These are phyloP conservation scores for Penicillium dipodomyicola DNA, from an alignment of 495 filamentous ascomycete genomes.

Conservation along the genomic window DNA sequence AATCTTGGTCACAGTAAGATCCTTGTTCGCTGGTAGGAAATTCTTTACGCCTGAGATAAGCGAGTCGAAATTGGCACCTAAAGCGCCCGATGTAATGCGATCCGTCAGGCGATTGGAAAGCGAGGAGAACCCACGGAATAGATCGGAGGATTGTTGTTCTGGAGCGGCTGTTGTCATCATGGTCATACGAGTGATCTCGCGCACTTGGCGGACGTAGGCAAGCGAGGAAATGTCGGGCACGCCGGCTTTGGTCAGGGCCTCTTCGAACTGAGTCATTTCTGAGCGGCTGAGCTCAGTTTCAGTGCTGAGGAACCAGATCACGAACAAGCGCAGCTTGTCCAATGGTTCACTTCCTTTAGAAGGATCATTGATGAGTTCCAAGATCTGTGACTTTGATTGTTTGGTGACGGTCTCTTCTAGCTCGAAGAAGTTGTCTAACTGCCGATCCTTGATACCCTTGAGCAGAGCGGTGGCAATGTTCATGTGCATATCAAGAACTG, in stretches of 20 bases:
- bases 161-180: constrained; percentile 90
- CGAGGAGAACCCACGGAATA: constrained; percentile 86
- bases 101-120: constrained; percentile 90
- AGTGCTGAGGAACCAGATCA: constrained; percentile 97
- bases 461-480: constrained; percentile 87
- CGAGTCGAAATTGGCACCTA: constrained; percentile 88
- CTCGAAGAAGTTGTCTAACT: constrained; percentile 95
- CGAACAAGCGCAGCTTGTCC: constrained; percentile 89
- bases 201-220: constrained; percentile 86
- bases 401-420: constrained; percentile 92
- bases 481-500: constrained; percentile 97
- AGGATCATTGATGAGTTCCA: constrained; percentile 79
- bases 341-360: constrained; percentile 78
- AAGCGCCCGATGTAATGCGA: constrained; percentile 84
- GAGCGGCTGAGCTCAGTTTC: constrained; percentile 80
- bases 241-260: constrained; percentile 72
- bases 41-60: constrained; percentile 99
- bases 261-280: constrained; percentile 85
- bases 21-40: constrained; percentile 91
- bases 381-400: constrained; percentile 83
- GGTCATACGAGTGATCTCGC: constrained; percentile 95
- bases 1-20: constrained; percentile 95
- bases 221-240: constrained; percentile 70
- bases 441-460: constrained; percentile 88
- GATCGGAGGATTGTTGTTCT: constrained; percentile 61